Percentiles rank a stretch among this genome's conserved stretches.
Evolutionary conservation across 1,284 basidiomycete species (phyloP).

Genomic region (Leccinum subrobustum): DNA sequence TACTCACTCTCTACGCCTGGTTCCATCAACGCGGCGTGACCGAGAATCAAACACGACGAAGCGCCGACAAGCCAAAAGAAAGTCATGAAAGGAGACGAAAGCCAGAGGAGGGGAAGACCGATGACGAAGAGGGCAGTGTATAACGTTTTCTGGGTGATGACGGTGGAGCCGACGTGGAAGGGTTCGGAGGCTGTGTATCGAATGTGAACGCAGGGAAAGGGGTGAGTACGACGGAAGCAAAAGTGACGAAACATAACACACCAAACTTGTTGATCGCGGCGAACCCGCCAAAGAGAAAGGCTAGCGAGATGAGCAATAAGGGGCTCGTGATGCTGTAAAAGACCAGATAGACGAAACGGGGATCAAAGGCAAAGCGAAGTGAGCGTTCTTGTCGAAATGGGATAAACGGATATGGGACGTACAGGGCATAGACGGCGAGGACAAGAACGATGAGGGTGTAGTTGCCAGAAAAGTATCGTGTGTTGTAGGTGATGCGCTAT

Average conservation of each 20-base stretch:
- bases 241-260: slow-evolving; percentile 39
- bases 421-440: slow-evolving; percentile 90
- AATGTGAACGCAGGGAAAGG: background rate
- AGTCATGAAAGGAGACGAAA: slow-evolving; percentile 64
- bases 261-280: slow-evolving; percentile 88
- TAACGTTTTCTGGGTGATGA: slow-evolving; percentile 80
- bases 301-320: slow-evolving; percentile 79
- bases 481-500: slow-evolving; percentile 90
- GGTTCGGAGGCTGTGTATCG: slow-evolving; percentile 65
- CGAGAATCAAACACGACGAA: slow-evolving; percentile 72
- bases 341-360: background rate
- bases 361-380: background rate
- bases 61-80: slow-evolving; percentile 83
- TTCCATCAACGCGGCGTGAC: slow-evolving; percentile 81
- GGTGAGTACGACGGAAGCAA: slow-evolving; percentile 4
- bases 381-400: background rate
- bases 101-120: slow-evolving; percentile 70
- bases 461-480: slow-evolving; percentile 91
- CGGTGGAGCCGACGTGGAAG: slow-evolving; percentile 73
- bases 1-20: slow-evolving; percentile 92
- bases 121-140: slow-evolving; percentile 81
- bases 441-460: slow-evolving; percentile 82
- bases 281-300: slow-evolving; percentile 92
- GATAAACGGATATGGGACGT: slow-evolving; percentile 30
- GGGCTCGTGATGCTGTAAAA: slow-evolving; percentile 67